Evolutionary conservation across 495 filamentous ascomycete species (phyloP).

Genomic region (Lindgomyces ingoldianus): DNA sequence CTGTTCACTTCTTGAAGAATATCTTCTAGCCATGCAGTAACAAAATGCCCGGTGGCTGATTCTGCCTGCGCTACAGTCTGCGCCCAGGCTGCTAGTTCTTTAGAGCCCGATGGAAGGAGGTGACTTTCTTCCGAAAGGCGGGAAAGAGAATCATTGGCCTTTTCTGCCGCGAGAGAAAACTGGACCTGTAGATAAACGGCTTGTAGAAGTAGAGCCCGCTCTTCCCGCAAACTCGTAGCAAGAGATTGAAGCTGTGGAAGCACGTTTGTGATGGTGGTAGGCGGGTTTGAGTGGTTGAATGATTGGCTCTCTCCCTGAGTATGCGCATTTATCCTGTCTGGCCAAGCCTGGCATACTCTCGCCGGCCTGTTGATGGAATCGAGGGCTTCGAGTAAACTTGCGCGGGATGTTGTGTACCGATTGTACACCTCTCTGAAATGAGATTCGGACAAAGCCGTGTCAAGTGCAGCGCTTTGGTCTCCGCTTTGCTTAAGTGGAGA

Average conservation of each 20-base stretch:
- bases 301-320: neutral
- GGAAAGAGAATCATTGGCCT: slow-evolving; percentile 28
- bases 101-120: slow-evolving; percentile 38
- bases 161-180: slow-evolving; percentile 35
- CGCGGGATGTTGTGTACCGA: slow-evolving; percentile 9
- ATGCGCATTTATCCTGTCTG: neutral
- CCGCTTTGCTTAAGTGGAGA: slow-evolving; percentile 27
- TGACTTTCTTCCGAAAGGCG: slow-evolving; percentile 45
- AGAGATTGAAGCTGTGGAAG: slow-evolving; percentile 19
- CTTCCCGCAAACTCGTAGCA: slow-evolving; percentile 8
- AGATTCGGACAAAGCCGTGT: slow-evolving; percentile 9
- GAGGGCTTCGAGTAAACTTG: slow-evolving; percentile 6
- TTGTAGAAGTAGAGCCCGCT: slow-evolving; percentile 31
- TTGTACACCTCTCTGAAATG: slow-evolving; percentile 11
- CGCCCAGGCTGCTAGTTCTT: slow-evolving; percentile 8
- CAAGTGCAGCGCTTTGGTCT: neutral
- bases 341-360: neutral
- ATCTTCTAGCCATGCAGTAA: neutral
- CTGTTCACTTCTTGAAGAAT: slow-evolving; percentile 13
- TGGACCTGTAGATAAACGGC: slow-evolving; percentile 35
- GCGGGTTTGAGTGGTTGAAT: neutral
- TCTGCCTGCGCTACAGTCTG: slow-evolving; percentile 14
- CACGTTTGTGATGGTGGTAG: neutral
- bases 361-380: slow-evolving; percentile 9
- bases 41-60: neutral